These are phyloP conservation scores for Sphaerulina populicola DNA, from an alignment of 2,329 filamentous ascomycete genomes.

Conservation along the genomic window DNA sequence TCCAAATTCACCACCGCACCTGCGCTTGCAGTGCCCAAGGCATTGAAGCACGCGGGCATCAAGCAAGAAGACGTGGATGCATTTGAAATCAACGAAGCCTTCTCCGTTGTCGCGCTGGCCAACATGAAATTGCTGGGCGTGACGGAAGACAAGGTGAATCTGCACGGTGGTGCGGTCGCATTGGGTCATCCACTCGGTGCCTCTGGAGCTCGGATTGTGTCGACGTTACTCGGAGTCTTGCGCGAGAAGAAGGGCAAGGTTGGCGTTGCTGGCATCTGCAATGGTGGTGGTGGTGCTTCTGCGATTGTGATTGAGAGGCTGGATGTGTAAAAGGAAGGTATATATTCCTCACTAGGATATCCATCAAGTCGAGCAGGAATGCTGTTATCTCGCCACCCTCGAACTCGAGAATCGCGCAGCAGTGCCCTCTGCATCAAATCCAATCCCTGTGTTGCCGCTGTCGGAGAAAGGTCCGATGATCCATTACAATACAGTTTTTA, in stretches of 20 bases:
- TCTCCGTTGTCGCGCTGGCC: constrained; percentile 89
- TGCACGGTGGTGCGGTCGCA: constrained; percentile 90
- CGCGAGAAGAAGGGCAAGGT: constrained; percentile 89
- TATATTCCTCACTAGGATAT: no score
- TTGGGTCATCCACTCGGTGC: constrained; percentile 91
- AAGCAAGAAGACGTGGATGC: constrained; percentile 71
- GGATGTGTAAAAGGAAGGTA: not conserved
- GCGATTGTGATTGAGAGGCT: constrained; percentile 74
- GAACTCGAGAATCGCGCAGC: no score
- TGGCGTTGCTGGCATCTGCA: constrained; percentile 91
- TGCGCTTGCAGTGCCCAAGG: constrained; percentile 90
- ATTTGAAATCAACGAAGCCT: constrained; percentile 99
- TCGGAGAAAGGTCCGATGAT: no score
- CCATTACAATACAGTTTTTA: no score
- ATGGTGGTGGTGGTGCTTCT: constrained; percentile 90
- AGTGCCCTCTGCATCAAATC: no score
- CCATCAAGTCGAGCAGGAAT: no score
- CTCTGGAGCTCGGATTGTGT: constrained; percentile 86
- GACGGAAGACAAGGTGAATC: constrained; percentile 78
- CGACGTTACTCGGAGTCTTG: constrained; percentile 80
- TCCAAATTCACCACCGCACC: constrained; percentile 95
- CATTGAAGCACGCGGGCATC: constrained; percentile 85
- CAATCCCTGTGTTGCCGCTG: no score
- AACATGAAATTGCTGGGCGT: constrained; percentile 88
- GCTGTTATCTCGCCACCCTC: no score